Evolutionary conservation across 1,284 basidiomycete species (phyloP).

Genomic region (Anthracocystis panici-leucophaei): DNA sequence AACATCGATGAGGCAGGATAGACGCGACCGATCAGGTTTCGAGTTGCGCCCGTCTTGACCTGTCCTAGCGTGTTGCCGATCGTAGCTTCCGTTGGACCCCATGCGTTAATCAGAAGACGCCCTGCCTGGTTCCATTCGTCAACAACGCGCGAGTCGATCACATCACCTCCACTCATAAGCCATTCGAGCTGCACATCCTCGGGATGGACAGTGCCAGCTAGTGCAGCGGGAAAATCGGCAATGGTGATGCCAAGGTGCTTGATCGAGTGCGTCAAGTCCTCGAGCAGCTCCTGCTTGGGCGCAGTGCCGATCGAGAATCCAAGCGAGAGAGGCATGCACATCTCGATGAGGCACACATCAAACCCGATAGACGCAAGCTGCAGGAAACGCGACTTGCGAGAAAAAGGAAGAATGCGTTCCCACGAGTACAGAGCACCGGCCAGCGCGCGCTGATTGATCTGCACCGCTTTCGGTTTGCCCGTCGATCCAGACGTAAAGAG

Average conservation of each 20-base stretch:
- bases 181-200: slow-evolving; percentile 61
- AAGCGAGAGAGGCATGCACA: slow-evolving; percentile 65
- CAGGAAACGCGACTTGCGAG: slow-evolving; percentile 55
- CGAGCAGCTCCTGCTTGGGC: slow-evolving; percentile 62
- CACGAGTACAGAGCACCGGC: slow-evolving; percentile 65
- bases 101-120: slow-evolving; percentile 65
- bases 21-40: slow-evolving; percentile 60
- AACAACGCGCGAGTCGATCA: slow-evolving; percentile 64
- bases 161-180: slow-evolving; percentile 69
- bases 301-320: slow-evolving; percentile 64
- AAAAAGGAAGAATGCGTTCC: slow-evolving; percentile 60
- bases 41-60: slow-evolving; percentile 44
- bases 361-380: slow-evolving; percentile 68
- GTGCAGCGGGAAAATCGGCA: slow-evolving; percentile 65
- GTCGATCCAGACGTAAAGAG: slow-evolving; percentile 67
- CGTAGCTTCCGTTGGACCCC: slow-evolving; percentile 67
- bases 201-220: slow-evolving; percentile 63
- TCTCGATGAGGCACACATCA: slow-evolving; percentile 67
- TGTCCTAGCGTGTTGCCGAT: slow-evolving; percentile 68
- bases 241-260: slow-evolving; percentile 60
- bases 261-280: slow-evolving; percentile 61
- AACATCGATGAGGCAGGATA: slow-evolving; percentile 59
- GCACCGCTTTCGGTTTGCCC: slow-evolving; percentile 66
- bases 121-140: slow-evolving; percentile 59
- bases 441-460: slow-evolving; percentile 62